These are phyloP conservation scores for Tylopilus balloui DNA, from an alignment of 768 basidiomycete genomes.

Conservation along the genomic window DNA sequence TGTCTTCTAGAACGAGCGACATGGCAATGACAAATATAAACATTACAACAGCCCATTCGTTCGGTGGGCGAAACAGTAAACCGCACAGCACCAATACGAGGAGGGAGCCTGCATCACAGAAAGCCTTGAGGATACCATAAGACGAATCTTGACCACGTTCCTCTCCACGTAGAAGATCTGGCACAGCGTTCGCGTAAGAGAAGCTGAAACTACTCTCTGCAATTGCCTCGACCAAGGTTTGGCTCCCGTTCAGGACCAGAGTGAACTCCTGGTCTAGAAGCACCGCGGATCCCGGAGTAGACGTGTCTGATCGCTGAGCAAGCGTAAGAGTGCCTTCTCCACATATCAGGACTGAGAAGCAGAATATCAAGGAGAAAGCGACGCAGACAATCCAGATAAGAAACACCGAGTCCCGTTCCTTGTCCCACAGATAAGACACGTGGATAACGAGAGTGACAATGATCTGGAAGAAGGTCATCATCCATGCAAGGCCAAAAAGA, in stretches of 20 bases:
- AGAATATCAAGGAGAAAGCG: background rate
- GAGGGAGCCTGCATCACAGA: background rate
- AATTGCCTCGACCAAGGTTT: background rate
- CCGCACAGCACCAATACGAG: background rate
- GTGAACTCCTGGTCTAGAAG: conserved; percentile 2
- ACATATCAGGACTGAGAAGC: too few relatives aligned
- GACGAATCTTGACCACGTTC: background rate
- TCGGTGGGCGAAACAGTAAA: background rate
- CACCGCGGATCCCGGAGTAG: background rate
- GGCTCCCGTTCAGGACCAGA: background rate
- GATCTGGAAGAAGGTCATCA: background rate
- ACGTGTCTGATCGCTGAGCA: background rate
- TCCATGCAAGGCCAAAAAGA: background rate
- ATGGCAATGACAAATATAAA: too few relatives aligned
- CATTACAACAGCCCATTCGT: too few relatives aligned
- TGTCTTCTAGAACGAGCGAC: too few relatives aligned
- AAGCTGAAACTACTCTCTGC: background rate
- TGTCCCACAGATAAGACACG: background rate
- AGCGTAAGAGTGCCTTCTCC: conserved; percentile 4
- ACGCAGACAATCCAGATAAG: background rate
- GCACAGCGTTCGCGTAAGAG: background rate
- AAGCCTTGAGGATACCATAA: background rate
- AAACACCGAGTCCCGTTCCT: too few relatives aligned
- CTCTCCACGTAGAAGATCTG: background rate
- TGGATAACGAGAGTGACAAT: background rate